These are phyloP conservation scores for Moniliophthora roreri DNA, from an alignment of 1,284 basidiomycete genomes.

Conservation along the genomic window DNA sequence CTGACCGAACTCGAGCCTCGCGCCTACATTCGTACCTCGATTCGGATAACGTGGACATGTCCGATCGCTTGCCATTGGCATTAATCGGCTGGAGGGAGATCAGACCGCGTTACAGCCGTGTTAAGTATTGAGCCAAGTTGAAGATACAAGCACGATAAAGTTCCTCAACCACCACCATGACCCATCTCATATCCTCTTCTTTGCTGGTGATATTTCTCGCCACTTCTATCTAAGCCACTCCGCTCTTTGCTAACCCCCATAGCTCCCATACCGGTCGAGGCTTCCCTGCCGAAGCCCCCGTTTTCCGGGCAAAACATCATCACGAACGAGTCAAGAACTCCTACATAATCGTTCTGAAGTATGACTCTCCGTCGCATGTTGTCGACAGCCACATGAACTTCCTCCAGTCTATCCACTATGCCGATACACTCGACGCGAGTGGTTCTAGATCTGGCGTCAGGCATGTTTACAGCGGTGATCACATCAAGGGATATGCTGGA, in stretches of 20 bases:
- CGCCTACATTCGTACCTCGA: too few relatives aligned
- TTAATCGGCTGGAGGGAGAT: too few relatives aligned
- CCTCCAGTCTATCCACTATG: conserved; percentile 54
- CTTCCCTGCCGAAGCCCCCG: conserved; percentile 56
- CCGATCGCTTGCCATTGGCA: too few relatives aligned
- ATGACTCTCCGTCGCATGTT: conserved; percentile 54
- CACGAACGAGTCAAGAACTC: conserved; percentile 81
- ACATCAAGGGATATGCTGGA: conserved; percentile 81
- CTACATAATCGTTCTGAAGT: conserved; percentile 89
- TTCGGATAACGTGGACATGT: too few relatives aligned
- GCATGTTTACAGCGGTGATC: conserved; percentile 74
- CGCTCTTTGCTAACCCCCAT: conserved; percentile 64
- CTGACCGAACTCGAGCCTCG: too few relatives aligned
- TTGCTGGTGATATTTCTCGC: conserved; percentile 45
- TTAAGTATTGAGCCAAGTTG: neutral
- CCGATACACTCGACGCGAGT: conserved; percentile 46
- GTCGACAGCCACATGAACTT: conserved; percentile 77
- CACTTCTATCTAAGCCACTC: conserved; percentile 44
- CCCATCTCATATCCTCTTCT: conserved; percentile 30
- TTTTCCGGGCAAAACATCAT: conserved; percentile 53
- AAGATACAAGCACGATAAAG: too few relatives aligned
- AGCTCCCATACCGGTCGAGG: conserved; percentile 38
- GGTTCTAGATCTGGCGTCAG: conserved; percentile 60
- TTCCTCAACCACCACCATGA: conserved; percentile 35
- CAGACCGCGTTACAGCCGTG: neutral